Percentiles rank a stretch among this genome's conserved stretches.
These are phyloP conservation scores for Furcasterigmium furcatum DNA, from an alignment of 2,329 filamentous ascomycete species.

Conservation along the genomic window DNA sequence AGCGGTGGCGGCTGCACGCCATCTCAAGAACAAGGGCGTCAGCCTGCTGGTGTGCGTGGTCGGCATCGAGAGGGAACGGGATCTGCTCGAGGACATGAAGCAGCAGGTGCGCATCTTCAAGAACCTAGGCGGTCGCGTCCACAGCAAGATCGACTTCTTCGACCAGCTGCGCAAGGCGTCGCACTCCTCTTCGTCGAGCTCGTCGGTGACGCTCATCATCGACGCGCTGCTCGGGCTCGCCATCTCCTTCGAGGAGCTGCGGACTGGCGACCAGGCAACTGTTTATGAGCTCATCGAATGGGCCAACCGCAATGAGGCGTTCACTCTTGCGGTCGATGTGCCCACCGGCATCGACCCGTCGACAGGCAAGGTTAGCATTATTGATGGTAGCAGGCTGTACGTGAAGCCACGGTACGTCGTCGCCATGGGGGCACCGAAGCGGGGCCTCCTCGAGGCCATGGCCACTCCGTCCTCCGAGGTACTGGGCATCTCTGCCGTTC, in stretches of 20 bases:
- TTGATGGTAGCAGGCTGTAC: slow-evolving; percentile 75
- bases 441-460: slow-evolving; percentile 76
- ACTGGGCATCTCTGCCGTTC: slow-evolving; percentile 14
- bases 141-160: slow-evolving; percentile 58
- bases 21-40: slow-evolving; percentile 79
- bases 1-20: slow-evolving; percentile 80
- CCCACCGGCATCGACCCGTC: slow-evolving; percentile 85
- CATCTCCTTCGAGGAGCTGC: slow-evolving; percentile 82
- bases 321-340: slow-evolving; percentile 83
- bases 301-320: slow-evolving; percentile 83
- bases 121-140: slow-evolving; percentile 74
- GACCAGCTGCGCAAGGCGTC: slow-evolving; percentile 50
- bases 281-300: slow-evolving; percentile 90
- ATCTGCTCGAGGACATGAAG: slow-evolving; percentile 75
- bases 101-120: slow-evolving; percentile 82
- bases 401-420: slow-evolving; percentile 81
- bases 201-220: slow-evolving; percentile 73
- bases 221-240: slow-evolving; percentile 87
- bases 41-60: slow-evolving; percentile 82
- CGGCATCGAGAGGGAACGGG: slow-evolving; percentile 77
- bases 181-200: slow-evolving; percentile 21
- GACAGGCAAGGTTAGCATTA: slow-evolving; percentile 61
- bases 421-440: slow-evolving; percentile 82
- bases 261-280: slow-evolving; percentile 76
- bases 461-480: slow-evolving; percentile 34